A percentile compares a stretch with the other conserved stretches of the same genome.
phyloP scores from a whole-genome alignment of 306 rosid species.

The Trifolium subterraneum region DNA sequence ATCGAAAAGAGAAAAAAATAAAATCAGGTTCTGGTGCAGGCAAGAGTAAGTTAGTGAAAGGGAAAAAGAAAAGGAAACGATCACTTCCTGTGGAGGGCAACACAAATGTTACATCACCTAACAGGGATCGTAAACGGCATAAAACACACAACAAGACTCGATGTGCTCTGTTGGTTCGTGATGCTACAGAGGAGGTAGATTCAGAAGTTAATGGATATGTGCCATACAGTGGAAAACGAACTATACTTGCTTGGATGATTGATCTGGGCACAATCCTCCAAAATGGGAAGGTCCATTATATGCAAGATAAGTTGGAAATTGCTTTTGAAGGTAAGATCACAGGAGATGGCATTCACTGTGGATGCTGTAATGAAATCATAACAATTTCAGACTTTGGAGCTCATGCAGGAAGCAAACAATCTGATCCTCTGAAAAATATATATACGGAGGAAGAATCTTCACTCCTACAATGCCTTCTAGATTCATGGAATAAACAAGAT shows the following conservation, averaged over 20 bases:
- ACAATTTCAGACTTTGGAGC: conserved; percentile 67
- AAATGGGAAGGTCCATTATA: conserved; percentile 69
- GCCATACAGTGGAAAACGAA: conserved; percentile 81
- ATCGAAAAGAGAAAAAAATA: conserved; percentile 48
- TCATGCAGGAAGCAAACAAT: conserved; percentile 70
- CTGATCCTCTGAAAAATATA: conserved; percentile 68
- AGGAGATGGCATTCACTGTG: conserved; percentile 81
- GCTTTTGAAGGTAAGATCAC: conserved; percentile 69
- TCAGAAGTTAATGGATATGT: conserved; percentile 74
- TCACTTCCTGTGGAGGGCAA: conserved; percentile 41
- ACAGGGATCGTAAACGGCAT: conserved; percentile 54
- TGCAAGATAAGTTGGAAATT: conserved; percentile 48
- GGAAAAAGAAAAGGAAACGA: conserved; percentile 55
- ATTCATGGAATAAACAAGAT: conserved; percentile 86
- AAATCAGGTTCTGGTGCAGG: conserved; percentile 44
- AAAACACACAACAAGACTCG: conserved; percentile 63
- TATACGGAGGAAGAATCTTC: conserved; percentile 64
- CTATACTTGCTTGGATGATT: conserved; percentile 88
- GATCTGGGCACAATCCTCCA: conserved; percentile 73
- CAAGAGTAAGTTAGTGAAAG: conserved; percentile 48
- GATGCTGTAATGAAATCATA: conserved; percentile 70
- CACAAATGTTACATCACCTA: conserved; percentile 34
- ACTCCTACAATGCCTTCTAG: conserved; percentile 83
- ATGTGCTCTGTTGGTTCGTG: conserved; percentile 69
- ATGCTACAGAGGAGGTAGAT: conserved; percentile 64